Base-by-base conservation (phyloP, 1,139 yeast species). In the Wickerhamiella infanticola region DNA sequence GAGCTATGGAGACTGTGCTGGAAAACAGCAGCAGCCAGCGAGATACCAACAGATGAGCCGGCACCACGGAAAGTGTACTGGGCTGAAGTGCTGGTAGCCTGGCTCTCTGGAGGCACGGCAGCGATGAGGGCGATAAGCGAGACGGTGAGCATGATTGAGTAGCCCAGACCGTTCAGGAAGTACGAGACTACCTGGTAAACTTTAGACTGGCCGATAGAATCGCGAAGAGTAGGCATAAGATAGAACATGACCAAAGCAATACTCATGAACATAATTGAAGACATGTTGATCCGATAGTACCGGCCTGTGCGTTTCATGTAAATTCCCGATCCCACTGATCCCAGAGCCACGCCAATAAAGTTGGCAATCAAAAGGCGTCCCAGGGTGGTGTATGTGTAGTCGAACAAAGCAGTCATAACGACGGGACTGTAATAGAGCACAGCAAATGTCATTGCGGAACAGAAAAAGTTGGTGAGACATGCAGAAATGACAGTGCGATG, bases 11-110 rank as follows among this genome's bases (percentile, higher is more conserved):
- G 56, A 9, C 56, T 53, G 59, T 69, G 69, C 51, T 73, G 75
- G 63, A 81, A 80, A 29, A 79, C 67, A 2, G 86, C 79, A 5
- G 81, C 74, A 0, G 82, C 81, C 37, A 78, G 58, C 0, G 88
- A 69, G 3, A 81, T 83, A 24, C 88, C 88, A 43, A 79, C 52
- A 0, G 86, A 79, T 1, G 84, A 77, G 0, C 88, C 90, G 4
- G 81, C 75, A 2, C 86, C 77, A 54, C 88, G 67, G 63, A 79
- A 80, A 3, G 83, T 77, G 59, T 81, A 81, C 54, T 80, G 84
- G 49, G 81, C 79, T 1, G 85, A 78, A 0, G 90, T 81, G 0
- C 83, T 74, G 5, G 81, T 73, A 4, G 88, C 88, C 60, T 80
- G 88, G 52, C 68, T 71, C 51, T 75, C 73, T 38, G 63, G 66